Conservation (phyloP, 495 filamentous ascomycete genomes). For the Umbilicaria muhlenbergii region DNA sequence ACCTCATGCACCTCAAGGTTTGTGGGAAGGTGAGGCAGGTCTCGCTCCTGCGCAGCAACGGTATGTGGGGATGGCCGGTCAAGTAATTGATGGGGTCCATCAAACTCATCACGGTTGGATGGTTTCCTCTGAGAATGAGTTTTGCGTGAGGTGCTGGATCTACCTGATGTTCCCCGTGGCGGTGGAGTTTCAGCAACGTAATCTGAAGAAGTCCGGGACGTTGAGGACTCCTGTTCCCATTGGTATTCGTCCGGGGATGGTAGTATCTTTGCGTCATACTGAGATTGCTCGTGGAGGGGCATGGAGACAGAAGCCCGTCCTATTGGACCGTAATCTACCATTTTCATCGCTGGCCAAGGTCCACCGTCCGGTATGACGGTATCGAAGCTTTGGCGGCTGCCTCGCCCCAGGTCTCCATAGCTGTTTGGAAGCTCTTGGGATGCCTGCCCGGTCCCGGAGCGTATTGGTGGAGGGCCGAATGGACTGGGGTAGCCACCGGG, state of each 20-base stretch:
- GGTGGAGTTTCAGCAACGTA: background rate
- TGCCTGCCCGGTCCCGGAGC: too few species aligned
- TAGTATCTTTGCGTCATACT: background rate
- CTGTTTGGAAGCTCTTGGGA: too few species aligned
- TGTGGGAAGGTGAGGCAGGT: constrained; percentile 67
- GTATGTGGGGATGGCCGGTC: constrained; percentile 47
- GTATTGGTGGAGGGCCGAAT: too few species aligned
- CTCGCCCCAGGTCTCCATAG: too few species aligned
- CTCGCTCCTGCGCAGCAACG: constrained; percentile 57
- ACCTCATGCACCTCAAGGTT: constrained; percentile 71
- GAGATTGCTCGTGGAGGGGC: background rate
- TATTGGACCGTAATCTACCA: too few species aligned
- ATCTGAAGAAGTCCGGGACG: background rate
- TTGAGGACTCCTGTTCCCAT: constrained; percentile 1
- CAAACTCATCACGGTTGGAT: constrained; percentile 80
- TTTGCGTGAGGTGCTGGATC: background rate
- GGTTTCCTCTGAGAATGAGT: constrained; percentile 48
- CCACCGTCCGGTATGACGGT: too few species aligned
- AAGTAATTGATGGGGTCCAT: constrained; percentile 69
- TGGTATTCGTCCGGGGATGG: background rate
- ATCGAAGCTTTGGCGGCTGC: too few species aligned
- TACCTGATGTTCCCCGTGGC: background rate
- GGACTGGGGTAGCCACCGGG: too few species aligned
- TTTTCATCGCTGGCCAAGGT: too few species aligned
- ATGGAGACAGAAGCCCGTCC: too few species aligned